A percentile compares a stretch with the other conserved stretches of the same genome.
These are phyloP conservation scores for Neofusicoccum sp. DNA, from an alignment of 2,329 filamentous ascomycete species.

Conservation along the genomic window DNA sequence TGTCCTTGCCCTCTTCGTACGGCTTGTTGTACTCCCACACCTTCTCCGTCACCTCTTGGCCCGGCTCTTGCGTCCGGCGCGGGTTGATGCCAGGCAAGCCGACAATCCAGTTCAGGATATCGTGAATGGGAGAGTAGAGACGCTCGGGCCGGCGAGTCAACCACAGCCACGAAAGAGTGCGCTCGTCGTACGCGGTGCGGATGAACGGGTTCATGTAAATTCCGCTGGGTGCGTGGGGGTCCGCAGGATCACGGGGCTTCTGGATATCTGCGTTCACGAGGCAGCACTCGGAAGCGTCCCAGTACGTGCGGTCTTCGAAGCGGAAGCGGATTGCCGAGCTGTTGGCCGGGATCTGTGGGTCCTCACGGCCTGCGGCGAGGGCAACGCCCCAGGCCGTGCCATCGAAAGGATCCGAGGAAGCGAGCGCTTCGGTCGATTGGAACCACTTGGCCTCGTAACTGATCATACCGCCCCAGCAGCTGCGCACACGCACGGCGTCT, in stretches of 20 bases:
- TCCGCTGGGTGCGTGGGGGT: conserved; percentile 39
- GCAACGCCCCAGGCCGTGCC: conserved; percentile 18
- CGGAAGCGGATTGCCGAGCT: conserved; percentile 45
- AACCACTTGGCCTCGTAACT: conserved; percentile 63
- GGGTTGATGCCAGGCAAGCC: conserved; percentile 61
- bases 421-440: conserved; percentile 33
- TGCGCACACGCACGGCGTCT: conserved; percentile 66
- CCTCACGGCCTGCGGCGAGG: background rate
- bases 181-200: conserved; percentile 64
- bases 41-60: conserved; percentile 52
- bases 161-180: conserved; percentile 58
- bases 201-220: conserved; percentile 76
- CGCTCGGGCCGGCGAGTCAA: conserved; percentile 64
- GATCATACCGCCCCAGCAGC: conserved; percentile 77
- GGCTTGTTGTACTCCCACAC: conserved; percentile 49
- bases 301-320: conserved; percentile 42
- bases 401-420: conserved; percentile 6
- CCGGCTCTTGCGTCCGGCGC: conserved; percentile 59
- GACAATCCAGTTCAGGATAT: conserved; percentile 55
- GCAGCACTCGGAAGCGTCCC: conserved; percentile 51
- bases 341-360: conserved; percentile 20
- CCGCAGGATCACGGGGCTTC: conserved; percentile 25
- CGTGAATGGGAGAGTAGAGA: conserved; percentile 60
- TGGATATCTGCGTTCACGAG: conserved; percentile 48
- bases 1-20: conserved; percentile 28